Conservation (phyloP, 192 early-diverging fungal species). For the Rhizophagus prolifer region DNA sequence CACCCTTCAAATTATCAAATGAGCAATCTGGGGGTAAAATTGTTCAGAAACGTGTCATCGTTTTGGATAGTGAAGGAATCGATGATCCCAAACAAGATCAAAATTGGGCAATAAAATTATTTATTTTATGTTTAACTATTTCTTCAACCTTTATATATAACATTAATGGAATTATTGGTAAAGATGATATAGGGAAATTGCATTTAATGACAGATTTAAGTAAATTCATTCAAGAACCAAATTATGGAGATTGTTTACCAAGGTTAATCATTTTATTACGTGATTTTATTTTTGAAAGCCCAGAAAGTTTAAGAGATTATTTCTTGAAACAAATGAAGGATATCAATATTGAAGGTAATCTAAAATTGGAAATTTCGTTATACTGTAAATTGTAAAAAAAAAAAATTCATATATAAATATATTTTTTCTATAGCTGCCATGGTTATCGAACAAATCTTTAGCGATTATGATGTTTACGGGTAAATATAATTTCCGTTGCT, state of each 20-base stretch:
- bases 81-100: constrained; percentile 21
- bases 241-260: constrained; percentile 4
- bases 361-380: no score
- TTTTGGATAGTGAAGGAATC: constrained; percentile 24
- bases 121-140: constrained; percentile 19
- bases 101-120: constrained; percentile 18
- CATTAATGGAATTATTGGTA: constrained; percentile 10
- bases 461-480: no score
- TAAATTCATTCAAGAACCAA: constrained; percentile 3
- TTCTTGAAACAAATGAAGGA: constrained; percentile 2
- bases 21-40: neutral
- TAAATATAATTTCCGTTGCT: no score
- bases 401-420: no score
- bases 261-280: constrained; percentile 9
- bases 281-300: constrained; percentile 2
- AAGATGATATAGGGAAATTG: constrained; percentile 13
- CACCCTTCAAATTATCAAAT: neutral
- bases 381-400: no score
- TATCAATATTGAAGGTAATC: constrained; percentile 4
- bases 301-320: constrained; percentile 3
- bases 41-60: neutral
- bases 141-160: constrained; percentile 27
- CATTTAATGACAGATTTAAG: constrained; percentile 20
- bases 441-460: no score
- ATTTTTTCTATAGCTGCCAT: no score